Evolutionary conservation across 495 filamentous ascomycete species (phyloP).

Genomic region (Trichoderma gamsii): DNA sequence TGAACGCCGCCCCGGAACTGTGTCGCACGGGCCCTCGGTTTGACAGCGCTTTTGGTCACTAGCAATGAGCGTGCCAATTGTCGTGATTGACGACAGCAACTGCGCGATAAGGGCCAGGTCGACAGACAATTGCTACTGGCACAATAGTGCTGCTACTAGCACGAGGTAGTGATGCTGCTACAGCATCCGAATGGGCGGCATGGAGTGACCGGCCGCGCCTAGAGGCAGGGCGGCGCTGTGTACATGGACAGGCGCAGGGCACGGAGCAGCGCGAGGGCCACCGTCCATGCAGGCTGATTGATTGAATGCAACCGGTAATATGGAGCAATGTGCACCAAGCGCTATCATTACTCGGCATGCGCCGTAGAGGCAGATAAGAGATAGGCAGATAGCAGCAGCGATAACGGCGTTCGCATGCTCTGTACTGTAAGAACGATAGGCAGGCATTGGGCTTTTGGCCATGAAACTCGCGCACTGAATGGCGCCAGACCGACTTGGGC

Average conservation of each 20-base stretch:
- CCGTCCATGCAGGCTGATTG: not conserved
- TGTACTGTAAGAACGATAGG: not conserved
- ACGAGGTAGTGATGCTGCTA: no score
- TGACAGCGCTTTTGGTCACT: not conserved
- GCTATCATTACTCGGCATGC: no score
- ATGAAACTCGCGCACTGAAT: not conserved
- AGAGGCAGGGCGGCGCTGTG: no score
- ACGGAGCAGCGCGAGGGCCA: not conserved
- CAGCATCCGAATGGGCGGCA: no score
- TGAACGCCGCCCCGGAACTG: no score
- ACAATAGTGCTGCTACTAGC: no score
- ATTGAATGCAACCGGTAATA: not conserved
- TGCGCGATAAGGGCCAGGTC: not conserved
- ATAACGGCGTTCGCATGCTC: not conserved
- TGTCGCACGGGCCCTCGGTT: not conserved
- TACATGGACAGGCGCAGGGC: not conserved
- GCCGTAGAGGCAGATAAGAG: not conserved
- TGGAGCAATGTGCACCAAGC: no score
- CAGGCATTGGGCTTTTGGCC: not conserved
- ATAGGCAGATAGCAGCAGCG: not conserved
- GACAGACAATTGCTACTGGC: no score
- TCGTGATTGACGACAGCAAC: not conserved
- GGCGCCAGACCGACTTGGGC: slow-evolving; percentile 2
- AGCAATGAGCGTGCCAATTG: not conserved
- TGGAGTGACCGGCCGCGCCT: no score